Evolutionary conservation across 2,329 filamentous ascomycete genomes (phyloP).

Genomic region (Fusarium sp.): DNA sequence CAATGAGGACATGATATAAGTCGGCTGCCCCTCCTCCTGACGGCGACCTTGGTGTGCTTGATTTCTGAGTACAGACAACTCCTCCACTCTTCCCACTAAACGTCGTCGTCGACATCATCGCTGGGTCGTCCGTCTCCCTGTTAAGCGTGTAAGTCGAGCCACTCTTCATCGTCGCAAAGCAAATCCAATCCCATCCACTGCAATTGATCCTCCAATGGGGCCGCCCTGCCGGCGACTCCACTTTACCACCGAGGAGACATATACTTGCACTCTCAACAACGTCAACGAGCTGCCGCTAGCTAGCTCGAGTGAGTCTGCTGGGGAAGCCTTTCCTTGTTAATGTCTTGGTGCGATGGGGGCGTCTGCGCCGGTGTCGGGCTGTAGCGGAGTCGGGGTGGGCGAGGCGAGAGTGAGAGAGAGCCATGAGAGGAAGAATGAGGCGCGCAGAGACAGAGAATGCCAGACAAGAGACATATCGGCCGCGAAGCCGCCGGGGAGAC

Average conservation of each 20-base stretch:
- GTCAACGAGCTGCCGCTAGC: conserved; percentile 41
- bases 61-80: conserved; percentile 18
- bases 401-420: conserved; percentile 24
- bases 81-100: conserved; percentile 25
- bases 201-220: conserved; percentile 32
- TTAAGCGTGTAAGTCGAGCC: conserved; percentile 41
- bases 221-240: conserved; percentile 34
- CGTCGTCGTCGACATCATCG: conserved; percentile 40
- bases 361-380: conserved; percentile 22
- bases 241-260: conserved; percentile 43
- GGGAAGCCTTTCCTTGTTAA: conserved; percentile 31
- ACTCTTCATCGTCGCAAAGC: conserved; percentile 36
- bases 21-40: conserved; percentile 29
- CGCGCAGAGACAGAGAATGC: conserved; percentile 36
- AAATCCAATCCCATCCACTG: conserved; percentile 36
- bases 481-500: conserved; percentile 40
- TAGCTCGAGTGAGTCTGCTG: conserved; percentile 41
- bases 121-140: conserved; percentile 30
- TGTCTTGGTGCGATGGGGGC: conserved; percentile 37
- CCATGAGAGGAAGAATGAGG: conserved; percentile 36
- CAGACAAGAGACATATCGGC: conserved; percentile 38
- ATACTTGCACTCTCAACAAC: conserved; percentile 31
- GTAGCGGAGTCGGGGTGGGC: conserved; percentile 36
- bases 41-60: conserved; percentile 15
- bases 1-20: conserved; percentile 45